Evolutionary conservation across 371 early-diverging fungal genomes (phyloP), one percentile per base, ranked within the genome.

Genomic region (Dichotomocladium elegans): DNA sequence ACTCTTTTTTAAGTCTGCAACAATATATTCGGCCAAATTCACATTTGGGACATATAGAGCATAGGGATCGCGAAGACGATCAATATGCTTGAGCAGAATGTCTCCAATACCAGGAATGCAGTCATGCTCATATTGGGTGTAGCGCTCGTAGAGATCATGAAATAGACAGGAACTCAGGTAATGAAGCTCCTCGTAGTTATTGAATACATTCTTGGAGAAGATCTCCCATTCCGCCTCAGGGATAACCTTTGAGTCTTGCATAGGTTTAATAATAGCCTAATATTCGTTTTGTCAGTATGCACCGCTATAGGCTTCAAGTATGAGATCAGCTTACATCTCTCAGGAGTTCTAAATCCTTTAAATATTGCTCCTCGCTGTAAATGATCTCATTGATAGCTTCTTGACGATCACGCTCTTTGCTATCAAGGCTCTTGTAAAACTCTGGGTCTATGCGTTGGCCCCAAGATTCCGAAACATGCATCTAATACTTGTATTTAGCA

Each of bases 361-460:
- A 87, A 66, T 85, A 94, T 61, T 91, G 89, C 51, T 82, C 82
- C 64, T 94, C 94, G 7, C 87, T 86, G 44, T 87, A 77, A 27
- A 94, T 85, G 45, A 93, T 58, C 69, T 95, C 95, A 64, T 85
- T 93, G 47, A 95, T 88, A 33, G 85, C 85, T 63, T 95, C 93
- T 61, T 95, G 95, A 0, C 94, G 83, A 55, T 87, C 88, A 55
- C 80, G 79, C 63, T 94, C 95, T 14, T 73, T 60, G 21, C 80
- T 72, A 4, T 87, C 82, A 1, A 89, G 71, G 1, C 81, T 76
- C 17, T 86, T 81, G 6, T 83, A 61, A 12, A 94, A 69, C 15
- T 84, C 83, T 51, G 77, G 76, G 3, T 89, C 82, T 4, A 87
- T 83, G 4, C 75, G 66, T 41, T 60, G 71, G 4, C 80, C 77